Evolutionary conservation across 2,329 filamentous ascomycete species (phyloP), one percentile per base, ranked within the genome.

Genomic region (Coniochaeta sp.): DNA sequence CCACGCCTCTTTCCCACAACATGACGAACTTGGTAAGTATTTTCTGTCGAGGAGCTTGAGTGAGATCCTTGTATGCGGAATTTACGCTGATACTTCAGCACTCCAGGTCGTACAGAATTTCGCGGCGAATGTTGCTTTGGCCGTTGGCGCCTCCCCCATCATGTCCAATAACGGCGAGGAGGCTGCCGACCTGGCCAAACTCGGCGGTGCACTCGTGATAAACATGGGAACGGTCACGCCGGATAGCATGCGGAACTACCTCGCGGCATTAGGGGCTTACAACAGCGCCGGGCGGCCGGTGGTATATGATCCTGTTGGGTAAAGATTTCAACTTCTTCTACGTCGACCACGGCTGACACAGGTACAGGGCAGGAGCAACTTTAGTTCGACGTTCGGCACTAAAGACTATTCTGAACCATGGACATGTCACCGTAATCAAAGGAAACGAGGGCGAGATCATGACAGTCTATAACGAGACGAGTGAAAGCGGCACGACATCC

Each of bases 221-320:
- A 98, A 98, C 75, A 97, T 97, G 91, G 93, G 93, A 31, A 96
- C 91, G 0, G 86, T 93, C 7, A 95, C 90, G 1, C 85, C 88
- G 0, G 89, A 91, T 6, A 88, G 87, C 38, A 74, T 93, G 3
- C 68, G 77, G 12, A 91, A 90, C 71, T 92, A 95, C 72, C 70
- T 85, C 40, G 81, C 87, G 69, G 92, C 93, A 0, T 77, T 96
- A 11, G 76, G 77, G 44, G 92, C 91, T 1, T 97, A 98, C 79
- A 98, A 97, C 68, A 78, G 80, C 2, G 83, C 82, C 9, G 87
- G 87, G 0, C 84, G 88, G 1, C 91, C 93, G 0, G 84, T 96
- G 0, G 79, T 98, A 0, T 86, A 95, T 58, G 95, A 98, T 67
- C 93, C 95, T 0, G 93, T 98, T 0, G 93, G 93, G 82, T 85